These are phyloP conservation scores for Phylloporus sp. DNA, from an alignment of 768 basidiomycete genomes.

Conservation along the genomic window DNA sequence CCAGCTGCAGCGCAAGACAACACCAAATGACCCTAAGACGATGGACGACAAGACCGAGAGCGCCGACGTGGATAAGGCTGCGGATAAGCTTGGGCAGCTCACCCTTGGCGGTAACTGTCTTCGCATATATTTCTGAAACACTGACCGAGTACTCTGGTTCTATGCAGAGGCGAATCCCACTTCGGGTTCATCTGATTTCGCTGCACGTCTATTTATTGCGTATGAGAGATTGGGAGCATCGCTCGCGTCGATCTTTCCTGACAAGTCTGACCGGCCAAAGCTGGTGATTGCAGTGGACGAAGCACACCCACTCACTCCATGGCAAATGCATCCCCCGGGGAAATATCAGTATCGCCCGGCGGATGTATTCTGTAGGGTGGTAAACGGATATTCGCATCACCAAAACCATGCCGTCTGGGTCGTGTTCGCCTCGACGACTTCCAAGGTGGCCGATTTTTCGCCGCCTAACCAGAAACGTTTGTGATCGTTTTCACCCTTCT, in stretches of 20 bases:
- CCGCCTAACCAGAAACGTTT: conserved; percentile 1
- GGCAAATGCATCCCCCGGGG: too few relatives aligned
- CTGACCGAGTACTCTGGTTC: not conserved
- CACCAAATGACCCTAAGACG: not conserved
- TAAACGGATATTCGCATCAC: conserved; percentile 6
- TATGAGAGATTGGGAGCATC: not conserved
- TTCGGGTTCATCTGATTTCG: not conserved
- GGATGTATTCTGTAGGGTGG: conserved; percentile 2
- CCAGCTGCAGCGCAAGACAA: too few relatives aligned
- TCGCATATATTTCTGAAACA: not conserved
- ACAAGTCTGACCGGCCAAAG: not conserved
- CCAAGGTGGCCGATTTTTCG: not conserved
- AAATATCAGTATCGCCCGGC: not conserved
- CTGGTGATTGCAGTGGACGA: conserved; percentile 17
- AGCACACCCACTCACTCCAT: conserved; percentile 3
- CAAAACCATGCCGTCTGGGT: not conserved
- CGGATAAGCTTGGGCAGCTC: not conserved
- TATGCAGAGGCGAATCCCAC: not conserved
- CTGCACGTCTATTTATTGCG: not conserved
- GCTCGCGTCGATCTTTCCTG: not conserved
- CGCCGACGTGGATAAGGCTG: not conserved
- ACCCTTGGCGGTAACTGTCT: not conserved
- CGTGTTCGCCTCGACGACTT: not conserved
- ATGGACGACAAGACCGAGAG: fast-evolving
- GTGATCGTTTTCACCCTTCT: not conserved